Conservation (phyloP, 768 basidiomycete genomes). For the Termitomyces sp. region DNA sequence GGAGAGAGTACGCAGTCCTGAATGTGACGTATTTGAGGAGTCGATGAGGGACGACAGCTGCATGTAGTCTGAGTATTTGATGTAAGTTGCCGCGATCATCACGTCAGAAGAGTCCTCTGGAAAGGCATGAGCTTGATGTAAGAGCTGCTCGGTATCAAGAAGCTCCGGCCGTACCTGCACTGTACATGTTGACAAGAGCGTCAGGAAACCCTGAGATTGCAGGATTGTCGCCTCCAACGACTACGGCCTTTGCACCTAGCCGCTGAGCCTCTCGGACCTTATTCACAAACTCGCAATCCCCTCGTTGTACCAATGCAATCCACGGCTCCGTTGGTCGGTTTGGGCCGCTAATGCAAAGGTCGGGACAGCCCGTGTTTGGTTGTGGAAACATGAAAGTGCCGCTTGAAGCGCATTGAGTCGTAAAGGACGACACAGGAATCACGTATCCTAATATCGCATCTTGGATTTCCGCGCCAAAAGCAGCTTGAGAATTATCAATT, state of each 20-base stretch:
- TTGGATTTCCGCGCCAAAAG: slow-evolving; percentile 69
- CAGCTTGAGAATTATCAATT: slow-evolving; percentile 31
- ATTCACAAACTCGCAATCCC: slow-evolving; percentile 84
- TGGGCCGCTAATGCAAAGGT: slow-evolving; percentile 52
- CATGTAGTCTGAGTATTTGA: slow-evolving; percentile 77
- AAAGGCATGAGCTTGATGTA: slow-evolving; percentile 1
- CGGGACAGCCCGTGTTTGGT: slow-evolving; percentile 61
- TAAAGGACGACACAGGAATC: slow-evolving; percentile 65
- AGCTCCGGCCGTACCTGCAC: slow-evolving; percentile 56
- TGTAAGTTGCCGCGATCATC: slow-evolving; percentile 79
- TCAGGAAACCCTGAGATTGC: slow-evolving; percentile 63
- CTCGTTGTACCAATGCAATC: slow-evolving; percentile 90
- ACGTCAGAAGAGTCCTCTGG: slow-evolving; percentile 84
- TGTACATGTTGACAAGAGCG: slow-evolving; percentile 86
- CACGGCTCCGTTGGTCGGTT: slow-evolving; percentile 66
- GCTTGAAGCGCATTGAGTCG: slow-evolving; percentile 40
- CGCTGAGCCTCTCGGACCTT: slow-evolving; percentile 74
- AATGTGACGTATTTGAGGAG: slow-evolving; percentile 73
- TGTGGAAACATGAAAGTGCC: slow-evolving; percentile 15
- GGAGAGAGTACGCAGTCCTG: slow-evolving; percentile 69
- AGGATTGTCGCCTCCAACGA: slow-evolving; percentile 85
- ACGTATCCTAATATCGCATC: slow-evolving; percentile 69
- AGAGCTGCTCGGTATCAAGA: background rate
- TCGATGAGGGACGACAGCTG: slow-evolving; percentile 64
- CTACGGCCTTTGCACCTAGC: slow-evolving; percentile 79